Evolutionary conservation across 768 basidiomycete genomes (phyloP).

Genomic region (Phylloporus arenicola): DNA sequence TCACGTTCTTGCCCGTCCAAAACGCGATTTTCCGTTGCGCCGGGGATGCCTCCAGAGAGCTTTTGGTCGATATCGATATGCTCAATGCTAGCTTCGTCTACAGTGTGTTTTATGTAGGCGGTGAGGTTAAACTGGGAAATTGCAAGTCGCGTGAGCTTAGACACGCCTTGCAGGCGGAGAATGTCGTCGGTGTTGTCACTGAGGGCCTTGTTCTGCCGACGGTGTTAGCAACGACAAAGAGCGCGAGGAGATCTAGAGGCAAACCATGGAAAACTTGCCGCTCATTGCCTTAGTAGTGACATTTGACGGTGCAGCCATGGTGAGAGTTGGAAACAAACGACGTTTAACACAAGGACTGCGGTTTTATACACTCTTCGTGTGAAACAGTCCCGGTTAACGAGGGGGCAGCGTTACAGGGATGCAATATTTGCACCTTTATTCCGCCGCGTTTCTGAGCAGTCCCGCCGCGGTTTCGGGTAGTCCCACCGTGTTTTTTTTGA

Average conservation of each 20-base stretch:
- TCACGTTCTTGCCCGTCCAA: conserved; percentile 51
- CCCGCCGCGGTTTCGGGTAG: no score
- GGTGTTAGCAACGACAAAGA: neutral
- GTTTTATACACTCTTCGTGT: conserved; percentile 8
- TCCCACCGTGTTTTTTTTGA: no score
- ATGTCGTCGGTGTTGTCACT: conserved; percentile 60
- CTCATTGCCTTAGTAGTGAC: conserved; percentile 56
- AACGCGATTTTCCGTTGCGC: conserved; percentile 51
- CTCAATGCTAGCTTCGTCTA: conserved; percentile 53
- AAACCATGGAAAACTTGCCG: conserved; percentile 61
- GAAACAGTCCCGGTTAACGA: no score
- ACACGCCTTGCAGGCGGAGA: conserved; percentile 63
- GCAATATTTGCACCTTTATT: no score
- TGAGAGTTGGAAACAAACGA: neutral
- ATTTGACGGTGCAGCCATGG: conserved; percentile 62
- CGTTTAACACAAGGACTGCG: no score
- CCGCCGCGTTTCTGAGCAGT: no score
- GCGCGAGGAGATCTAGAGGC: conserved; percentile 3
- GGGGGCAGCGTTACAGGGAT: no score
- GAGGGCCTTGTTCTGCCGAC: conserved; percentile 57
- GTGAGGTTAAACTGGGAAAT: conserved; percentile 56
- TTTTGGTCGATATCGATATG: conserved; percentile 64
- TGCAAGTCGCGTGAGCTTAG: conserved; percentile 64
- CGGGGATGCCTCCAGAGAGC: conserved; percentile 56
- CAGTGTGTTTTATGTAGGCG: conserved; percentile 59